phyloP scores from a whole-genome alignment of 108 stramenopile species.

The Nitzschia sp. region DNA sequence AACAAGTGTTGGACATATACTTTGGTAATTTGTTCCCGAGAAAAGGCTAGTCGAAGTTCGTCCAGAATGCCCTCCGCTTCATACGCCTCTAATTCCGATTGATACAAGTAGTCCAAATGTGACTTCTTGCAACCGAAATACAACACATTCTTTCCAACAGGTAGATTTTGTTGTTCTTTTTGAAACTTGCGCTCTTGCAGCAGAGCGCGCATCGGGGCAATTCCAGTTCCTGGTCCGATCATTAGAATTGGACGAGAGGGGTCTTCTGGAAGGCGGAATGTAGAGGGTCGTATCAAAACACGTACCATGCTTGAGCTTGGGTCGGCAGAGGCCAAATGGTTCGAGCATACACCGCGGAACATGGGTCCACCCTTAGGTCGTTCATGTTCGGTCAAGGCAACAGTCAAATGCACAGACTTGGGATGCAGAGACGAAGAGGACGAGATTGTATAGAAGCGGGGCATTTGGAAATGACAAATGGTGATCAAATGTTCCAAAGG shows the following conservation, averaged over 20 bases:
- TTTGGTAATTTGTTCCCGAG: conserved; percentile 79
- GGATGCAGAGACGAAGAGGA: conserved; percentile 88
- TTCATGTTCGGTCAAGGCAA: conserved; percentile 68
- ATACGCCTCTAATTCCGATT: conserved; percentile 79
- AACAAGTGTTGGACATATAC: conserved; percentile 96
- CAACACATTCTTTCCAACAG: conserved; percentile 68
- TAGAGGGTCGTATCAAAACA: conserved; percentile 86
- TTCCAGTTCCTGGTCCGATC: conserved; percentile 98
- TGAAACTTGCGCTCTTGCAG: conserved; percentile 84
- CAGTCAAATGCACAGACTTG: conserved; percentile 85
- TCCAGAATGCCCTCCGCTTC: conserved; percentile 64
- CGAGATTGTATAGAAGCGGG: conserved; percentile 96
- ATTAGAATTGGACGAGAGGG: conserved; percentile 77
- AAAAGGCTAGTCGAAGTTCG: conserved; percentile 85
- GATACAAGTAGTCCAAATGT: conserved; percentile 89
- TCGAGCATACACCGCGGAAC: conserved; percentile 88
- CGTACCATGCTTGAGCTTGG: conserved; percentile 48
- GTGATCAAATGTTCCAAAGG: conserved; percentile 88
- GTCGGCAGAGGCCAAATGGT: conserved; percentile 55
- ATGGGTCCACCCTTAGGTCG: conserved; percentile 53
- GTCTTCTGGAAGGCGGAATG: conserved; percentile 81
- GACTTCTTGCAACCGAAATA: conserved; percentile 96
- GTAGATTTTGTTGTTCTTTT: conserved; percentile 19
- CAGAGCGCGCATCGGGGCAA: conserved; percentile 96
- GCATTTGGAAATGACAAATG: conserved; percentile 82